phyloP scores from a whole-genome alignment of 495 filamentous ascomycete species.

The Penicillium dipodomyicola region DNA sequence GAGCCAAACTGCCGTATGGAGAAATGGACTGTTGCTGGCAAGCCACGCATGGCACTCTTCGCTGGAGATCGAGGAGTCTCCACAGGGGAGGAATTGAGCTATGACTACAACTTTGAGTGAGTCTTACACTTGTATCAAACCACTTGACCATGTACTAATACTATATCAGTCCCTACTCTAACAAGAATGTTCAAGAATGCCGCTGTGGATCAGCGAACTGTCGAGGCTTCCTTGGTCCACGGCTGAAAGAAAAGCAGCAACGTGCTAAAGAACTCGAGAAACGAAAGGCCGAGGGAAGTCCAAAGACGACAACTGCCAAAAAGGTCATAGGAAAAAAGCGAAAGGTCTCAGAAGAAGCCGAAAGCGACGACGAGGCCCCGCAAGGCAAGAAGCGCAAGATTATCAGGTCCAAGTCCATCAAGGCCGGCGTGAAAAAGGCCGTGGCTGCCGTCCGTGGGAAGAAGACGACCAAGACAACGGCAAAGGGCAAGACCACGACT shows the following conservation, averaged over 20 bases:
- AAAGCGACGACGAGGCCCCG: slow-evolving; percentile 23
- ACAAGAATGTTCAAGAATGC: slow-evolving; percentile 80
- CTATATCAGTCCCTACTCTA: slow-evolving; percentile 59
- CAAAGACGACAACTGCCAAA: slow-evolving; percentile 34
- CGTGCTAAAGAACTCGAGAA: slow-evolving; percentile 40
- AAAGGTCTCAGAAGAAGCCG: slow-evolving; percentile 24
- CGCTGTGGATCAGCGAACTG: slow-evolving; percentile 75
- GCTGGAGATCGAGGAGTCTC: slow-evolving; percentile 84
- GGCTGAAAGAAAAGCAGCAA: slow-evolving; percentile 55
- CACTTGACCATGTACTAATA: slow-evolving; percentile 14
- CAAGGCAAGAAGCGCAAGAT: slow-evolving; percentile 40
- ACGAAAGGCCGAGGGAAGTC: slow-evolving; percentile 40
- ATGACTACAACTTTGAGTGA: slow-evolving; percentile 97
- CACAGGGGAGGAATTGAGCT: slow-evolving; percentile 95
- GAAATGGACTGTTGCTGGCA: slow-evolving; percentile 93
- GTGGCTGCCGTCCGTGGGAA: slow-evolving; percentile 26
- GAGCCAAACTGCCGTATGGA: slow-evolving; percentile 96
- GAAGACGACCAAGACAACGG: slow-evolving; percentile 19
- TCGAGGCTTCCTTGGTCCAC: slow-evolving; percentile 74
- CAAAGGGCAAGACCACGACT: slow-evolving; percentile 12
- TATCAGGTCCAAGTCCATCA: slow-evolving; percentile 34
- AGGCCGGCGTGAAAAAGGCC: slow-evolving; percentile 39
- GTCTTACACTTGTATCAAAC: slow-evolving; percentile 7
- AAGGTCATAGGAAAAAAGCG: slow-evolving; percentile 34
- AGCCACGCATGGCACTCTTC: slow-evolving; percentile 96